Conservation (phyloP, 768 basidiomycete species). For the Austroboletus festivus region DNA sequence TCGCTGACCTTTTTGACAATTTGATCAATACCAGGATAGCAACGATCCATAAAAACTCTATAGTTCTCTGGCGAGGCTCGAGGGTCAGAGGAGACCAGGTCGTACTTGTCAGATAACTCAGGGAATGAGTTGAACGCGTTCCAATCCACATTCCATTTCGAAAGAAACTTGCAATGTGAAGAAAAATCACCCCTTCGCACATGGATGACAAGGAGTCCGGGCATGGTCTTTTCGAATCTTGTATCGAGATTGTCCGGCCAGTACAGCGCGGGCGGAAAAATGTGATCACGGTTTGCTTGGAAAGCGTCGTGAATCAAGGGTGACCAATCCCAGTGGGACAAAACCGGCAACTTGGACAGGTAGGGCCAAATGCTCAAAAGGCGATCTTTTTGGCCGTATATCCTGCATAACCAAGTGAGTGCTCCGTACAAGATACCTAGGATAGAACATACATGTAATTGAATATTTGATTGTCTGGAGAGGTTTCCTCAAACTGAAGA, state of each 20-base stretch:
- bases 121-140: conserved; percentile 47
- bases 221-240: conserved; percentile 19
- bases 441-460: conserved; percentile 15
- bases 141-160: conserved; percentile 34
- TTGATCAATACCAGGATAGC: conserved; percentile 42
- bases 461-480: conserved; percentile 28
- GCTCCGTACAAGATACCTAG: too few relatives aligned
- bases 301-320: conserved; percentile 33
- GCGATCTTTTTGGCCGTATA: conserved; percentile 32
- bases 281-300: conserved; percentile 28
- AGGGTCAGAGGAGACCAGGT: conserved; percentile 27
- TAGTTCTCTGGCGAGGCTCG: conserved; percentile 15
- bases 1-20: conserved; percentile 40
- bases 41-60: conserved; percentile 34
- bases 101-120: conserved; percentile 37
- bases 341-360: conserved; percentile 32
- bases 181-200: conserved; percentile 50
- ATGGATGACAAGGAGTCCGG: conserved; percentile 48
- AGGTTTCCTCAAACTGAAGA: conserved; percentile 30
- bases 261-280: conserved; percentile 5
- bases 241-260: conserved; percentile 1
- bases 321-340: conserved; percentile 39
- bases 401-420: conserved; percentile 13
- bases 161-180: conserved; percentile 42
- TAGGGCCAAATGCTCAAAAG: conserved; percentile 35